Evolutionary conservation across 108 stramenopile species (phyloP), one percentile per base, ranked within the genome.

Genomic region (Parietichytrium sp.): DNA sequence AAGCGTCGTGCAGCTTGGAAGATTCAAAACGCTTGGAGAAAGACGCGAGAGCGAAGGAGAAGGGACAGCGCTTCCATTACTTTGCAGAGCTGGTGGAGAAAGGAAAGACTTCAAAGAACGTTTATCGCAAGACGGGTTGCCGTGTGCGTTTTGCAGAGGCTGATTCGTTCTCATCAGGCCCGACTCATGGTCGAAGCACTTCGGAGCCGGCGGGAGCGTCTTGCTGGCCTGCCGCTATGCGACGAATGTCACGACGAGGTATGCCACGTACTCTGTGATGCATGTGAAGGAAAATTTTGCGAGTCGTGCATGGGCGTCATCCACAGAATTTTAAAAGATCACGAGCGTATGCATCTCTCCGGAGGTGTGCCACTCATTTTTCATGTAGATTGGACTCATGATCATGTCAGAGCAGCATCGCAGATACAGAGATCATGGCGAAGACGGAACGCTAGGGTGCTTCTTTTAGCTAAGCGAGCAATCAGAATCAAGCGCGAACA

Each of bases 211-310:
- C 61, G 61, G 38, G 42, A 72, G 10, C 61, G 61, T 12, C 61
- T 72, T 0, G 20, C 10, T 18, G 61, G 61, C 29, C 36, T 72
- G 61, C 61, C 61, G 13, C 20, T 72, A 25, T 72, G 61, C 61
- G 61, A 72, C 42, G 61, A 72, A 72, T 72, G 61, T 42, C 36
- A 27, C 20, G 61, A 72, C 33, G 61, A 72, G 33, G 61, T 72
- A 10, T 72, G 61, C 42, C 38, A 23, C 13, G 29, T 72, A 15
- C 45, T 45, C 61, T 72, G 61, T 27, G 38, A 42, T 6, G 61
- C 61, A 25, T 72, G 61, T 42, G 20, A 72, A 25, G 61, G 61
- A 33, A 72, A 72, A 27, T 72, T 72, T 38, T 72, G 61, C 42
- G 20, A 45, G 13, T 16, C 61, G 23, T 72, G 61, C 42, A 72